Evolutionary conservation across 1,284 basidiomycete species (phyloP), one percentile per base, ranked within the genome.

Genomic region (Ceratorhiza oryzae-sativae): DNA sequence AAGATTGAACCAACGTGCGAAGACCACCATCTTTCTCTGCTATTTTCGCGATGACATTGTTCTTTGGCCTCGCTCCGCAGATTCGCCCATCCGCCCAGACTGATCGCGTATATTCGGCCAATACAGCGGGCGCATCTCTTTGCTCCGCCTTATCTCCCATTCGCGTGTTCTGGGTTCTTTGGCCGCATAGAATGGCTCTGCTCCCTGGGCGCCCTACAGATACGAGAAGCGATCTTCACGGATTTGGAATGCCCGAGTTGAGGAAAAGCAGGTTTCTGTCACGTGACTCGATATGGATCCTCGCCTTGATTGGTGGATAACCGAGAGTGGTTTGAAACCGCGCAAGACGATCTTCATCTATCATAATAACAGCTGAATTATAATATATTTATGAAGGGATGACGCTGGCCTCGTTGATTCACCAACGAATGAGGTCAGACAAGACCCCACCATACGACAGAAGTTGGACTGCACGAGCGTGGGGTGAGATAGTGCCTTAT

Each of bases 101-200:
- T 5, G 15, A 18, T 63, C 60, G 42, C 25, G 30, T 15, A 34
- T 63, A 32, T 20, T 63, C 48, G 48, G 49, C 13, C 34, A 41
- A 18, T 27, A 41, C 30, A n/a, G 34, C 32, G 34, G 45, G 30
- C 62, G 62, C 48, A 67, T 67, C 62, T 67, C 48, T 25, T 27
- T 18, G n/a, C 39, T 34, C 62, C 62, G 49, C 62, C 46, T 55
- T 67, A 67, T 67, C 62, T 67, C 34, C 23, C 46, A 51, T 58
- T 58, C 25, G 13, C 18, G 6, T 25, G 48, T 53, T 27, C 30
- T 20, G 6, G 62, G 30, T 58, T 58, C 32, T 46, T 32, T 67
- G 9, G 12, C 20, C 25, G 15, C 39, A 32, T 45, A 41, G 18
- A 12, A 23, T 25, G n/a, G 27, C 10, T 51, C 10, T 27, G 6